These are phyloP conservation scores for Catunica adiposa DNA, from an alignment of 2,329 filamentous ascomycete species.

Conservation along the genomic window DNA sequence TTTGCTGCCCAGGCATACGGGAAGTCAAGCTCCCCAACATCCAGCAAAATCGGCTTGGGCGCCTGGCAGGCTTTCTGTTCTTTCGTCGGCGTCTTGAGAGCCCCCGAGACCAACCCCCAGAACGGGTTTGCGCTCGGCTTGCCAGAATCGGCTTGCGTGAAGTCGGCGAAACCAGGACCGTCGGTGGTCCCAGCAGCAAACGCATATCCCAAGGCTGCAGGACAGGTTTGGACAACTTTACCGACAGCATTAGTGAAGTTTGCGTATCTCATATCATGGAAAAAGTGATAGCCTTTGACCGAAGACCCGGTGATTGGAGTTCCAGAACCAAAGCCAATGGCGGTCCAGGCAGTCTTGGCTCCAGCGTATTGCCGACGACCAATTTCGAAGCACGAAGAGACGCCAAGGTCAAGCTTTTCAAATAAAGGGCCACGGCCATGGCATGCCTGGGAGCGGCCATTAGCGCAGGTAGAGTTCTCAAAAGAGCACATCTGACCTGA, in stretches of 20 bases:
- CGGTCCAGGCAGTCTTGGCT: conserved; percentile 26
- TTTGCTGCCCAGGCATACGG: conserved; percentile 83
- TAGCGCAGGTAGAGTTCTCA: conserved; percentile 62
- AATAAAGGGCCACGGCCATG: conserved; percentile 56
- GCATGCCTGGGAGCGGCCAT: conserved; percentile 48
- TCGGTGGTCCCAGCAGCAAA: conserved; percentile 86
- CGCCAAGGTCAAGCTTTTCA: conserved; percentile 48
- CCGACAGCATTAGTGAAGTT: conserved; percentile 58
- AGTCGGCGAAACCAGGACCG: conserved; percentile 76
- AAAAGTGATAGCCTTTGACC: conserved; percentile 67
- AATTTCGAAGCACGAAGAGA: conserved; percentile 62
- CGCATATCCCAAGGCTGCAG: conserved; percentile 71
- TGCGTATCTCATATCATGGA: conserved; percentile 60
- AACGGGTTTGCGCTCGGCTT: conserved; percentile 54
- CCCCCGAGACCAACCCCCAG: conserved; percentile 57
- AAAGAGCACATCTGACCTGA: conserved; percentile 51
- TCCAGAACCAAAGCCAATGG: conserved; percentile 15
- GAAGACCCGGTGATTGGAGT: conserved; percentile 44
- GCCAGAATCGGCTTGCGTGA: conserved; percentile 65
- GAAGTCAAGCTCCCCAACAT: conserved; percentile 57
- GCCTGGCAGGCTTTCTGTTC: conserved; percentile 59
- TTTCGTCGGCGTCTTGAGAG: conserved; percentile 51
- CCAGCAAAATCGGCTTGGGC: conserved; percentile 70
- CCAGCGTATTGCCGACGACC: conserved; percentile 49
- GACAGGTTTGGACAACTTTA: conserved; percentile 55